Evolutionary conservation across 257 asterid genomes (phyloP).

Genomic region (Verbascum thapsus): DNA sequence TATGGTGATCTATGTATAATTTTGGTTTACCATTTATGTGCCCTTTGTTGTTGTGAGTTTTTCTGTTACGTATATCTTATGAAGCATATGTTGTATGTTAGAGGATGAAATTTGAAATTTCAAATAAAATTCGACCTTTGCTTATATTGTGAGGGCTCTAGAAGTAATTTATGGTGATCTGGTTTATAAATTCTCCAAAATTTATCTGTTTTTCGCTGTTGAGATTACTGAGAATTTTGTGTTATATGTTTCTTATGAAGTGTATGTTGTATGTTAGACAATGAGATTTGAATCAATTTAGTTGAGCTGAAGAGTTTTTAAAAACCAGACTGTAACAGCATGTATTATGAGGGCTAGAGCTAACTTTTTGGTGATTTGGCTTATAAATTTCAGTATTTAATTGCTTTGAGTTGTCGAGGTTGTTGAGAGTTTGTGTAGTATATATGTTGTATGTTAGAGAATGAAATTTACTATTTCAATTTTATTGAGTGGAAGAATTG

Average conservation of each 20-base stretch:
- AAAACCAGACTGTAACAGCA: too few relatives aligned
- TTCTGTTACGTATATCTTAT: too few relatives aligned
- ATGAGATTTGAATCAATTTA: background rate
- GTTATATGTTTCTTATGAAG: background rate
- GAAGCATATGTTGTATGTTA: too few relatives aligned
- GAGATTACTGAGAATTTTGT: background rate
- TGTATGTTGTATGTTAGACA: constrained; percentile 16
- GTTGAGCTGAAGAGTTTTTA: constrained; percentile 15
- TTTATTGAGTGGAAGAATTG: background rate
- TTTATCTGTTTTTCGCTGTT: background rate
- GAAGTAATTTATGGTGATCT: constrained; percentile 37
- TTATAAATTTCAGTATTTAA: too few relatives aligned
- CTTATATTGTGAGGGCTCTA: too few relatives aligned
- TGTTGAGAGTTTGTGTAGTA: background rate
- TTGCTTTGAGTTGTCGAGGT: background rate
- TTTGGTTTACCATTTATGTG: background rate
- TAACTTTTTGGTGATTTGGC: constrained; percentile 17
- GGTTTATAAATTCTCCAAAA: too few relatives aligned
- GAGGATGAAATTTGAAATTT: too few relatives aligned
- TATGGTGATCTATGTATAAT: background rate
- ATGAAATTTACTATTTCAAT: background rate
- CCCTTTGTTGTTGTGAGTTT: too few relatives aligned
- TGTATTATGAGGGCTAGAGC: constrained; percentile 57
- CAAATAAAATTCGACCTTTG: too few relatives aligned
- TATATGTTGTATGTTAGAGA: constrained; percentile 5